Conservation (phyloP, 768 basidiomycete species). For the Serendipita sp. region DNA sequence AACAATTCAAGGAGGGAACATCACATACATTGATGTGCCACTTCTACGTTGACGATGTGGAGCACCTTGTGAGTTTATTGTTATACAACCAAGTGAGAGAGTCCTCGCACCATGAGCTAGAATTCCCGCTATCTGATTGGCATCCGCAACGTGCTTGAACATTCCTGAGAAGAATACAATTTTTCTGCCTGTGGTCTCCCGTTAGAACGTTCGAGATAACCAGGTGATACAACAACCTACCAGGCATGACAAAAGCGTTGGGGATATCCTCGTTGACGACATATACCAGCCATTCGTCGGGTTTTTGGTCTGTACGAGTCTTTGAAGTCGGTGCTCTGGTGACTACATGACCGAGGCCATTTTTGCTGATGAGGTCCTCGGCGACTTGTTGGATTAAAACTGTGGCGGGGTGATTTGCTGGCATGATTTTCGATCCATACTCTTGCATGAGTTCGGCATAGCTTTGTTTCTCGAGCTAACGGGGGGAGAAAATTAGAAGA, state of each 20-base stretch:
- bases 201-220: background rate
- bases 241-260: conserved; percentile 67
- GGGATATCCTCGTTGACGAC: conserved; percentile 63
- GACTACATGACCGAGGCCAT: conserved; percentile 12
- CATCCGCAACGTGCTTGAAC: conserved; percentile 57
- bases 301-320: background rate
- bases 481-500: background rate
- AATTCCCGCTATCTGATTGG: conserved; percentile 71
- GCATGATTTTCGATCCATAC: conserved; percentile 40
- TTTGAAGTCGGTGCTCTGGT: background rate
- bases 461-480: conserved; percentile 29
- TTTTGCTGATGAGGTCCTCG: conserved; percentile 15
- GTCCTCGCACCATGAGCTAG: conserved; percentile 56
- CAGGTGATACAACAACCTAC: conserved; percentile 22
- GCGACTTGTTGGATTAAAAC: conserved; percentile 51
- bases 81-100: background rate
- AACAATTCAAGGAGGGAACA: conserved; percentile 10
- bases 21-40: conserved; percentile 56
- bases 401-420: conserved; percentile 48
- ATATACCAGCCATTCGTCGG: conserved; percentile 44
- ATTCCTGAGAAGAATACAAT: conserved; percentile 87
- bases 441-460: conserved; percentile 33
- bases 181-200: conserved; percentile 33
- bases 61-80: background rate
- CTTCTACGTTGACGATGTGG: conserved; percentile 36